A percentile compares a stretch with the other conserved stretches of the same genome.
phyloP scores from a whole-genome alignment of 1,284 basidiomycete genomes.

The Exobasidium cylindrosporum region DNA sequence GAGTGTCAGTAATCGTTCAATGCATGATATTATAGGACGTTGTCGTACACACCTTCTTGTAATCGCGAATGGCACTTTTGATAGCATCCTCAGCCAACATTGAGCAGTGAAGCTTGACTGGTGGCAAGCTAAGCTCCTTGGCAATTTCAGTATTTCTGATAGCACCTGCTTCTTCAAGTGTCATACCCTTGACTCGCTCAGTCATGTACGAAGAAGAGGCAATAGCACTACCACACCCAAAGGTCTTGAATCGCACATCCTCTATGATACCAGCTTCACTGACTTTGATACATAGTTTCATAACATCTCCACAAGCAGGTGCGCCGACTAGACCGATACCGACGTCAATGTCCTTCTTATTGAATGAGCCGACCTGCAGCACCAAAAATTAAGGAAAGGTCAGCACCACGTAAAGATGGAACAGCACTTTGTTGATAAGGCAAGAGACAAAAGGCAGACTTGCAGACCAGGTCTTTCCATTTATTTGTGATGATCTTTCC shows the following conservation, averaged over 20 bases:
- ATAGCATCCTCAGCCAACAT: constrained; percentile 99
- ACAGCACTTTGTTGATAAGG: too few species aligned
- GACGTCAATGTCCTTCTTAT: constrained; percentile 84
- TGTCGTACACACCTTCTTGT: constrained; percentile 39
- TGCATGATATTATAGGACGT: too few species aligned
- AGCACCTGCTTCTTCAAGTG: constrained; percentile 85
- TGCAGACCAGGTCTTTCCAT: too few species aligned
- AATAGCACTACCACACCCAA: constrained; percentile 83
- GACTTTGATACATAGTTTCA: constrained; percentile 99
- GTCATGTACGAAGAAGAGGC: constrained; percentile 71
- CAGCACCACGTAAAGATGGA: too few species aligned
- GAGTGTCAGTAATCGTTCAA: too few species aligned
- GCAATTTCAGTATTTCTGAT: constrained; percentile 99
- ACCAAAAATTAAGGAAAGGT: too few species aligned
- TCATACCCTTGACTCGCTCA: constrained; percentile 92
- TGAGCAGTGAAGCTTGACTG: constrained; percentile 76
- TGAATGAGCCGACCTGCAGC: constrained; percentile 95
- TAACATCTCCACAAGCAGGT: constrained; percentile 89
- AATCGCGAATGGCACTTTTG: constrained; percentile 58
- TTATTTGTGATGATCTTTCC: too few species aligned
- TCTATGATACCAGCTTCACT: constrained; percentile 89
- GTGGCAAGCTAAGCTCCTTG: constrained; percentile 78
- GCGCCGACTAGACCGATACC: constrained; percentile 98
- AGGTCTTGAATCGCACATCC: constrained; percentile 86
- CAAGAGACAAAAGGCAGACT: too few species aligned